Percentiles rank a stretch among this genome's conserved stretches.
phyloP scores from a whole-genome alignment of 768 basidiomycete species.

The Boletus edulis region DNA sequence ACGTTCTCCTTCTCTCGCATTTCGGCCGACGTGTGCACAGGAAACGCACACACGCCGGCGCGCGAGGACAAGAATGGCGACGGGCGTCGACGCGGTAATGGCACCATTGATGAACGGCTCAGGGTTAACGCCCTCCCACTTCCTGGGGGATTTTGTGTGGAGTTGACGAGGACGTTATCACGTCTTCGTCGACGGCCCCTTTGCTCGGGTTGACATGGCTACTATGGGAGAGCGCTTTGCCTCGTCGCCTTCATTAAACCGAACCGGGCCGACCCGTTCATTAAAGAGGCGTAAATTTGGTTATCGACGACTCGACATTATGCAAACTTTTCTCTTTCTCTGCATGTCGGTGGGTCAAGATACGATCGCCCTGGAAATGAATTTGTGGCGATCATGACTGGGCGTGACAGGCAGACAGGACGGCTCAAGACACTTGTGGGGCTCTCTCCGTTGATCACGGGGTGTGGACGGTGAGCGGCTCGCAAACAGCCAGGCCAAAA shows the following conservation, averaged over 20 bases:
- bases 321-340: no score
- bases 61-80: not conserved
- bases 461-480: constrained; percentile 14
- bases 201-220: constrained; percentile 15
- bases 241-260: not conserved
- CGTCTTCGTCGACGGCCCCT: constrained; percentile 1
- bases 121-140: no score
- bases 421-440: not conserved
- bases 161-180: not conserved
- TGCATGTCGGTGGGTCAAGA: not conserved
- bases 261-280: not conserved
- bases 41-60: not conserved
- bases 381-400: constrained; percentile 21
- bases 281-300: not conserved
- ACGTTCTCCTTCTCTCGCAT: not conserved
- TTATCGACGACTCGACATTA: not conserved
- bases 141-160: constrained; percentile 10
- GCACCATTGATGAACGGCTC: not conserved
- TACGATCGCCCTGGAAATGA: constrained; percentile 16
- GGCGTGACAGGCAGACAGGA: not conserved
- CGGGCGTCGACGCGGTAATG: constrained; percentile 1
- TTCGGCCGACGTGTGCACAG: not conserved
- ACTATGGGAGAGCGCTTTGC: constrained; percentile 12
- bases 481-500: constrained; percentile 13
- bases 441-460: constrained; percentile 18